Percentiles rank a stretch among this genome's conserved stretches.
Evolutionary conservation across 2,329 filamentous ascomycete species (phyloP).

Genomic region (Nectriaceae sp.): DNA sequence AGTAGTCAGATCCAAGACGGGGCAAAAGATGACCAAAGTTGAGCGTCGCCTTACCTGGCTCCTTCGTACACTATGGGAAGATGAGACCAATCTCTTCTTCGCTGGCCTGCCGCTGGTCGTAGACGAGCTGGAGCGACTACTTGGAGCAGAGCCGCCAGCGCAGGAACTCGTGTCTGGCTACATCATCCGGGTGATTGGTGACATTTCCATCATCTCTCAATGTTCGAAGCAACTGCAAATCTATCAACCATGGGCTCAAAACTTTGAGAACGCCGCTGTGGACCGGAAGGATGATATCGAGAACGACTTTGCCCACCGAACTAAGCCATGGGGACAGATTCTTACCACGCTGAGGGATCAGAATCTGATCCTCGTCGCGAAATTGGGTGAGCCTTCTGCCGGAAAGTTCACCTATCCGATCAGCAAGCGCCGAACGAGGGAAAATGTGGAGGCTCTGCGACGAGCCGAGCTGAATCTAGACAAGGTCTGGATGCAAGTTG

Average conservation of each 20-base stretch:
- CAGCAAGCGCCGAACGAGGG: slow-evolving; percentile 46
- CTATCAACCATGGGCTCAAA: slow-evolving; percentile 50
- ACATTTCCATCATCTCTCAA: slow-evolving; percentile 48
- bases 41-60: slow-evolving; percentile 38
- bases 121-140: slow-evolving; percentile 50
- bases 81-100: slow-evolving; percentile 33
- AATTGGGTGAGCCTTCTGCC: slow-evolving; percentile 35
- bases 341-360: slow-evolving; percentile 13
- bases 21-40: slow-evolving; percentile 19
- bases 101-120: slow-evolving; percentile 37
- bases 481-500: slow-evolving; percentile 10
- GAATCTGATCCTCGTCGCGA: slow-evolving; percentile 10
- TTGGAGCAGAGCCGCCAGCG: slow-evolving; percentile 38
- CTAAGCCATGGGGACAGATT: slow-evolving; percentile 11
- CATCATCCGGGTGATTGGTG: slow-evolving; percentile 40
- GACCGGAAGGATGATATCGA: slow-evolving; percentile 27
- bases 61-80: slow-evolving; percentile 40
- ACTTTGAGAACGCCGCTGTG: slow-evolving; percentile 35
- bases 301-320: slow-evolving; percentile 24
- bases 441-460: slow-evolving; percentile 46
- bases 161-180: slow-evolving; percentile 39
- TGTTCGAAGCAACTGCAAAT: slow-evolving; percentile 46
- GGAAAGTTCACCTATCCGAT: slow-evolving; percentile 45
- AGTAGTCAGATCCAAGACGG: slow-evolving; percentile 11
- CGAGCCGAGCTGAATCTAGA: slow-evolving; percentile 47